Base-by-base conservation (phyloP, 768 basidiomycete species). In the Psilocybe cyanescens region DNA sequence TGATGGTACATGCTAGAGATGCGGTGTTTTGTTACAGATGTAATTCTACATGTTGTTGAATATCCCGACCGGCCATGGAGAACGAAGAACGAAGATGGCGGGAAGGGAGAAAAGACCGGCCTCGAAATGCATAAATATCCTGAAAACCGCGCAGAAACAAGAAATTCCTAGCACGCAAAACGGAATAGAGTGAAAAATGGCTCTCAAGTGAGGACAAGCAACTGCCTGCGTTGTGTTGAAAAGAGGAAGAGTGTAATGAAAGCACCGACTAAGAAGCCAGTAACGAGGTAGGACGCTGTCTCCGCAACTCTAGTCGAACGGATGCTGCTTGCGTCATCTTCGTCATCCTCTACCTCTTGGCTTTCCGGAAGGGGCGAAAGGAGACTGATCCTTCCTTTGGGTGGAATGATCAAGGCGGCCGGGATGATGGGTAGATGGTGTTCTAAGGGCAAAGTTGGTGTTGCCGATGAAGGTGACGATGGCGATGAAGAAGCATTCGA, bases 261-360 rank as follows among this genome's bases (percentile, higher is more conserved):
- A 8, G 75, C 74, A 19, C 75, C 75, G 45, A 75, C 68, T 52
- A 90, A 74, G 66, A 90, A 84, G 39, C 88, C 88, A 19, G 87
- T 76, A 28, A 79, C 75, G 16, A 79, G 60, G 58, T 74, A 76
- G 9, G 76, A 76, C 3, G 78, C 75, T 4, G 74, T 76, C 45
- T 79, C 78, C 4, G 68, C 64, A 17, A 75, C 66, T 19, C 60
- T 66, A 5, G 68, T 62, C 17, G 72, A 57, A 8, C 67, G 67
- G 12, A 46, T 7, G 37, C 45, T 55, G 31, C 19, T 44, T 56
- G 57, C 3, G 29, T 51, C 48, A 24, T 58, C 61, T 7, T 58
- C 56, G 3, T 57, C 51, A 39, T 61, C 55, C 7, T 65, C 65
- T 8, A 63, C 64, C 31, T 64, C 62, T 12, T 55, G 30, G 24